Conservation (phyloP, 129 eudicot species). For the Escallonia rubra region DNA sequence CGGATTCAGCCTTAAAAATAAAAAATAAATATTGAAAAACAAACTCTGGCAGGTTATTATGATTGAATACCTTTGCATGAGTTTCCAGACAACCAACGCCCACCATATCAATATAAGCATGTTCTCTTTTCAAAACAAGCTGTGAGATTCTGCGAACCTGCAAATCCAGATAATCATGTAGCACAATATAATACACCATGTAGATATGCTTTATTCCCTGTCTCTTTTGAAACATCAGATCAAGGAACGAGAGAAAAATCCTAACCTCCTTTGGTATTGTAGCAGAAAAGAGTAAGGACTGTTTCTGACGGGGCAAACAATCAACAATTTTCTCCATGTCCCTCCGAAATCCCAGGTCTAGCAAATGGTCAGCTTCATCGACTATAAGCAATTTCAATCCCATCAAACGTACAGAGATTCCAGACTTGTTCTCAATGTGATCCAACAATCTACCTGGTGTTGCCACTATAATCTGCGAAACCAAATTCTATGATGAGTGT, state of each 20-base stretch:
- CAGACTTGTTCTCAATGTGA: constrained; percentile 85
- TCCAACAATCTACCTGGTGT: constrained; percentile 96
- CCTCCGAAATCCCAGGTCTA: constrained; percentile 87
- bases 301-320: constrained; percentile 92
- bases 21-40: too few relatives aligned
- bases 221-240: background rate
- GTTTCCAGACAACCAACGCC: constrained; percentile 68
- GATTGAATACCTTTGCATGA: constrained; percentile 44
- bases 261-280: constrained; percentile 89
- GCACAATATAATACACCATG: too few relatives aligned
- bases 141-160: constrained; percentile 94
- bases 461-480: constrained; percentile 75
- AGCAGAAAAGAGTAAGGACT: constrained; percentile 83
- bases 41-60: background rate
- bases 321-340: constrained; percentile 89
- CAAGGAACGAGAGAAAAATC: constrained; percentile 2
- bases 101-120: constrained; percentile 66
- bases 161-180: constrained; percentile 1
- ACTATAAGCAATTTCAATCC: constrained; percentile 79
- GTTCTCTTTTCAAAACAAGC: constrained; percentile 78
- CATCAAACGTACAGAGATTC: constrained; percentile 79
- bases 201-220: too few relatives aligned
- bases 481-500: background rate
- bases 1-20: too few relatives aligned
- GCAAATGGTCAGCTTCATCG: constrained; percentile 88